Percentiles rank a stretch among this genome's conserved stretches.
Evolutionary conservation across 352 stramenopile species (phyloP).

Genomic region (Phytophthora meadii): DNA sequence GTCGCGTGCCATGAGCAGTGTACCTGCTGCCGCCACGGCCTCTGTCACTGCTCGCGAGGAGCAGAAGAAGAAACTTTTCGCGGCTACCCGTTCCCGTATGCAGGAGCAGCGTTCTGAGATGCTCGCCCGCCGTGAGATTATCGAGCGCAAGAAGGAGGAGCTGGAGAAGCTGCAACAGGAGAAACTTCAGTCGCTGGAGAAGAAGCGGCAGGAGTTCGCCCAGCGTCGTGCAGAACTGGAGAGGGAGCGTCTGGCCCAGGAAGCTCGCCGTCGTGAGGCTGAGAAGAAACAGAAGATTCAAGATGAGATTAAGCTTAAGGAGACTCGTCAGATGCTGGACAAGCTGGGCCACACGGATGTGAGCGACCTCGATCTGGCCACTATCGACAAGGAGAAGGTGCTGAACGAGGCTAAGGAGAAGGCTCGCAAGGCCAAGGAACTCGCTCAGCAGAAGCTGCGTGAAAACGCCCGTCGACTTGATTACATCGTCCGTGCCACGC

Average conservation of each 20-base stretch:
- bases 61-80: slow-evolving; percentile 74
- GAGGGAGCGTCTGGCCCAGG: slow-evolving; percentile 72
- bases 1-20: slow-evolving; percentile 62
- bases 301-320: slow-evolving; percentile 94
- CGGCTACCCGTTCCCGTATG: slow-evolving; percentile 67
- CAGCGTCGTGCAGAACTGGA: slow-evolving; percentile 77
- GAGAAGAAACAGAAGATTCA: slow-evolving; percentile 97
- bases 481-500: slow-evolving; percentile 96
- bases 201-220: slow-evolving; percentile 83
- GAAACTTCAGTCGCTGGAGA: slow-evolving; percentile 87
- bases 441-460: slow-evolving; percentile 93
- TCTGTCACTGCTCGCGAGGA: slow-evolving; percentile 22
- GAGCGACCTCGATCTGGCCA: slow-evolving; percentile 76
- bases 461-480: slow-evolving; percentile 95
- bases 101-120: slow-evolving; percentile 85
- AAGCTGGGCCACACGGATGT: slow-evolving; percentile 80
- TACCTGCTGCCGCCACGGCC: slow-evolving; percentile 36
- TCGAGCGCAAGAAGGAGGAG: slow-evolving; percentile 98
- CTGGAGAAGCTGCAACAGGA: slow-evolving; percentile 94
- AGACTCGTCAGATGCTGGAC: slow-evolving; percentile 84
- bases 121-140: slow-evolving; percentile 92
- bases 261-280: slow-evolving; percentile 87
- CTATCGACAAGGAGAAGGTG: slow-evolving; percentile 81
- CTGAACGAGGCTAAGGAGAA: slow-evolving; percentile 96
- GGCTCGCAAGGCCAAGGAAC: slow-evolving; percentile 94